Conservation (phyloP, 2,329 filamentous ascomycete genomes). For the Trichoderma asperellum region DNA sequence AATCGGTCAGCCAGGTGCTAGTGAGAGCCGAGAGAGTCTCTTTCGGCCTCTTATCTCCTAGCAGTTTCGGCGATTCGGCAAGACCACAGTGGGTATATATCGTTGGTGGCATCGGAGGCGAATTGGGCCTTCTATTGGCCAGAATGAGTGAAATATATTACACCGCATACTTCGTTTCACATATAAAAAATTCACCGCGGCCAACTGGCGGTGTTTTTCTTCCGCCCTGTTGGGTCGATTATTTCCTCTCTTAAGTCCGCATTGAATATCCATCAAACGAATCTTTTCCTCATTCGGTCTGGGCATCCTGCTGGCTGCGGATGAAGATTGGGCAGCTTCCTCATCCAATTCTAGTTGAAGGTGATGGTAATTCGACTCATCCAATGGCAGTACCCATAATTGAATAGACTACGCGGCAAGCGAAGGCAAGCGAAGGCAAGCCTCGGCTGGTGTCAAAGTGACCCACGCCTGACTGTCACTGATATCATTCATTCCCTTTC, state of each 20-base stretch:
- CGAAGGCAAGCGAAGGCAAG: background rate
- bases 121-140: background rate
- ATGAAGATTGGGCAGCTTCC: background rate
- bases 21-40: background rate
- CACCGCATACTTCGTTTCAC: background rate
- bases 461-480: background rate
- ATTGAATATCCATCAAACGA: background rate
- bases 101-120: background rate
- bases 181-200: background rate
- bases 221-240: background rate
- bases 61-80: conserved; percentile 2
- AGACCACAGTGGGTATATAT: background rate
- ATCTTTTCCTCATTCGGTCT: no score
- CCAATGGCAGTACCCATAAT: background rate
- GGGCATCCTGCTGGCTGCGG: no score
- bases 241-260: background rate
- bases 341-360: background rate
- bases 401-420: background rate
- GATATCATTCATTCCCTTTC: background rate
- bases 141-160: background rate
- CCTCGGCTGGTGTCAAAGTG: background rate
- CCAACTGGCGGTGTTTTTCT: background rate
- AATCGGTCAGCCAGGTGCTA: background rate
- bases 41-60: background rate
- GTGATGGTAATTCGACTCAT: background rate